phyloP scores from a whole-genome alignment of 2,329 filamentous ascomycete genomes.

The Pestalotiopsis sp. region DNA sequence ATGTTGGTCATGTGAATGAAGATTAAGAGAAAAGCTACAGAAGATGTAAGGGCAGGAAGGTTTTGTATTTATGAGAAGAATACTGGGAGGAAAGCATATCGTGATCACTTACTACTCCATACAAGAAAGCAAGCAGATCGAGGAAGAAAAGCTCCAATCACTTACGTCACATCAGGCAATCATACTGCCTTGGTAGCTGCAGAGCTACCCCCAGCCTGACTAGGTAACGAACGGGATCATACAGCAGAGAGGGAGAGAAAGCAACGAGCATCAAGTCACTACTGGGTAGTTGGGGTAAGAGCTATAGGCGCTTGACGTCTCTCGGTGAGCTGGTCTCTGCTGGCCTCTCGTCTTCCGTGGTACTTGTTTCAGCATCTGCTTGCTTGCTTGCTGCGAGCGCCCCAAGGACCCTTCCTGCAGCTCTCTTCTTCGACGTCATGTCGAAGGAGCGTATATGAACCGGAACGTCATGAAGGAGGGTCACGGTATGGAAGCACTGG shows the following conservation, averaged over 20 bases:
- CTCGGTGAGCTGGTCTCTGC: not conserved
- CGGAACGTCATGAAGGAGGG: constrained; percentile 15
- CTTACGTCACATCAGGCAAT: constrained; percentile 16
- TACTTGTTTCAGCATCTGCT: not conserved
- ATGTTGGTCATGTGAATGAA: constrained; percentile 14
- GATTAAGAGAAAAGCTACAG: not conserved
- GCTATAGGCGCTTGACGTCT: not conserved
- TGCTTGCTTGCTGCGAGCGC: not conserved
- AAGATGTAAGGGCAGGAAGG: not conserved
- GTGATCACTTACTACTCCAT: not conserved
- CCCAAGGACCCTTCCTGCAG: not conserved
- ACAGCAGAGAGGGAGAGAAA: not conserved
- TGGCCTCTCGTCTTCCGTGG: not conserved
- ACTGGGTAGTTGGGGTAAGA: not conserved
- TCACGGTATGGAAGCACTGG: not conserved
- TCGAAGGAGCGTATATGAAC: constrained; percentile 4
- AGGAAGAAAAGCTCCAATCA: constrained; percentile 10
- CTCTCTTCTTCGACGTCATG: constrained; percentile 14
- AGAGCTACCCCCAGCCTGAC: not conserved
- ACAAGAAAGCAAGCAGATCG: not conserved
- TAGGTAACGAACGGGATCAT: not conserved
- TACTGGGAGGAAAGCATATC: not conserved
- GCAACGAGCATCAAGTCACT: not conserved
- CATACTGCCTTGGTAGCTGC: not conserved
- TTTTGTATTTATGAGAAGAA: constrained; percentile 10